These are phyloP conservation scores for Gryganskiella cystojenkinii DNA, from an alignment of 192 early-diverging fungal species.

Conservation along the genomic window DNA sequence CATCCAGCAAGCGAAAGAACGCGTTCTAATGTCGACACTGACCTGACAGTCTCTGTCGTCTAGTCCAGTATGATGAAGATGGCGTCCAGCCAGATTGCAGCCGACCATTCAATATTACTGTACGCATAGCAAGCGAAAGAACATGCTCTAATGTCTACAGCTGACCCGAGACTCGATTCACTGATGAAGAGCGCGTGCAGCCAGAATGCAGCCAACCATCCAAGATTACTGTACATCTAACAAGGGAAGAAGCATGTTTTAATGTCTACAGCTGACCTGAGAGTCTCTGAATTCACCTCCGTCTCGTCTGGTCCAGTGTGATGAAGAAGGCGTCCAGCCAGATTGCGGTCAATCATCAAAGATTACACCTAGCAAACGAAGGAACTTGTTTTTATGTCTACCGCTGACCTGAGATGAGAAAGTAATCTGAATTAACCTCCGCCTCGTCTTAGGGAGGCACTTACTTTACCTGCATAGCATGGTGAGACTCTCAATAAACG, in stretches of 20 bases:
- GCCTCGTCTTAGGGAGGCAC: neutral
- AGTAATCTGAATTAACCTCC: neutral
- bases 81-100: slow-evolving; percentile 1
- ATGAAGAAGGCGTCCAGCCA: slow-evolving; percentile 7
- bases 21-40: no score
- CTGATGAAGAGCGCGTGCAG: no score
- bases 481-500: neutral
- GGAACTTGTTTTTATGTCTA: slow-evolving; percentile 15
- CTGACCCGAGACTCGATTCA: neutral
- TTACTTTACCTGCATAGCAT: slow-evolving; percentile 2
- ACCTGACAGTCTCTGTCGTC: no score
- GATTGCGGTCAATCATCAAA: slow-evolving; percentile 6
- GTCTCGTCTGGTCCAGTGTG: no score
- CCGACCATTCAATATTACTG: slow-evolving; percentile 7
- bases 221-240: no score
- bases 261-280: no score
- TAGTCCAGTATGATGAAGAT: no score
- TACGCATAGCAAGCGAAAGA: slow-evolving; percentile 14
- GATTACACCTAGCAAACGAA: slow-evolving; percentile 11
- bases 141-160: slow-evolving; percentile 13
- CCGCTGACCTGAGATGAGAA: neutral
- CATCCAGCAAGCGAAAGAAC: no score
- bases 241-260: no score
- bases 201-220: no score
- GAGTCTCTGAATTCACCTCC: neutral